Percentiles rank a stretch among this genome's conserved stretches.
phyloP scores from a whole-genome alignment of 176 grass and related monocot species.

The Eragrostis nindensis region DNA sequence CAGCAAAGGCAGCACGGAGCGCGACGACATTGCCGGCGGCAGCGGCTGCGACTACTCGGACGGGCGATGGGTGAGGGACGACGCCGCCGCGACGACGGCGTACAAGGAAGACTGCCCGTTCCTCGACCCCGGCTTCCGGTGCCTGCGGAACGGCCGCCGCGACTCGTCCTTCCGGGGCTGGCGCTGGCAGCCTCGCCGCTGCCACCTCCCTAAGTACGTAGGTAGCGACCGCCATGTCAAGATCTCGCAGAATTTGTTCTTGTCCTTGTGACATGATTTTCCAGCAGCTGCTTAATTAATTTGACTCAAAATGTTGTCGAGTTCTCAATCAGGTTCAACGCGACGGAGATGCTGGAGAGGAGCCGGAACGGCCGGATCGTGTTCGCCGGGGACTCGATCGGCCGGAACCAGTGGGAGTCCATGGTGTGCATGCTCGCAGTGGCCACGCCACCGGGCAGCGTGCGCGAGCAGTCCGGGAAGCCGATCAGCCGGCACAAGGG shows the following conservation, averaged over 20 bases:
- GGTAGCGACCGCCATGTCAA: not conserved
- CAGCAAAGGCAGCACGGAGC: not conserved
- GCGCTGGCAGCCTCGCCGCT: constrained; percentile 61
- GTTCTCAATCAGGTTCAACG: constrained; percentile 37
- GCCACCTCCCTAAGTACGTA: constrained; percentile 57
- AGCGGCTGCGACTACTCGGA: constrained; percentile 47
- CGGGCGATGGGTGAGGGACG: constrained; percentile 58
- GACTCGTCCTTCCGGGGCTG: constrained; percentile 40
- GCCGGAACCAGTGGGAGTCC: constrained; percentile 60
- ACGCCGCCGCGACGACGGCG: not conserved
- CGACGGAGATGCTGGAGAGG: constrained; percentile 50
- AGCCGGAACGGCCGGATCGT: constrained; percentile 53
- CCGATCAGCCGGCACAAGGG: constrained; percentile 52
- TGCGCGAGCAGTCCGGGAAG: constrained; percentile 47
- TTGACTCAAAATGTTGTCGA: not conserved
- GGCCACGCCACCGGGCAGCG: constrained; percentile 11
- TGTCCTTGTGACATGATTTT: not conserved
- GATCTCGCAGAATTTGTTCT: not conserved
- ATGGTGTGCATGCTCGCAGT: constrained; percentile 57
- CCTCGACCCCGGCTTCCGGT: constrained; percentile 73
- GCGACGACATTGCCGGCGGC: too few relatives aligned
- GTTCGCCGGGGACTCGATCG: constrained; percentile 54
- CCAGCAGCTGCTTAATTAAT: not conserved
- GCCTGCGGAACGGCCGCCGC: constrained; percentile 50
- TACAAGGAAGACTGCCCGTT: constrained; percentile 62